Evolutionary conservation across 495 filamentous ascomycete genomes (phyloP), one percentile per base, ranked within the genome.

Genomic region (Penicillium alfredii): DNA sequence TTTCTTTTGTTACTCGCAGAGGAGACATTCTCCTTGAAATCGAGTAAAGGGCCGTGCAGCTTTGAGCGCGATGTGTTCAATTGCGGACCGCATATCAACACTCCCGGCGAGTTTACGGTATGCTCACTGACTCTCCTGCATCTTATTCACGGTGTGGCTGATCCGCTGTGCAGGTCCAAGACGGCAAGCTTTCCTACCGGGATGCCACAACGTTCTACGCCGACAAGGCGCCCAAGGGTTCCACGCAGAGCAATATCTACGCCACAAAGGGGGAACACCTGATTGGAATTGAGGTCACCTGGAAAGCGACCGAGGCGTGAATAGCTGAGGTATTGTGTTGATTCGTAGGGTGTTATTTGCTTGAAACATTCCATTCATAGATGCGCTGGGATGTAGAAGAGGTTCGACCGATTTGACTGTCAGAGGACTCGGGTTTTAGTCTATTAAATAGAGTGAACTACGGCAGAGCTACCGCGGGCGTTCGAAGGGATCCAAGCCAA

Each of bases 21-120:
- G 13, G 60, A 64, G 17, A 68, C 66, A n/a, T 78, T 81, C 60
- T 78, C 77, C 4, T 55, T 81, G 1, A 72, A 62, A 25, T 72
- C 73, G 3, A 81, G 73, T 43, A 79, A 79, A 42, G 79, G 78
- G 5, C 51, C 52, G 7, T 83, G 79, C 43, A 64, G 63, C 4
- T 60, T 81, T 16, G 48, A 65, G 18, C 51, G 65, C 4, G 66
- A 60, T 26, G 42, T 55, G 7, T 64, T 82, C 26, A 67, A 58
- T 19, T 82, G 78, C 51, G 71, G 64, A 3, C 50, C 63, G 0
- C 55, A 61, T 8, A 60, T 76, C 14, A 58, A 48, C 6, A 58
- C 45, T 4, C 55, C 66, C 1, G 63, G 57, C 3, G 57, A 69
- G 27, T 76, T 75, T 44, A 65, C 52, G 4, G 72, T 74, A 63